These are phyloP conservation scores for Alternaria metachromatica DNA, from an alignment of 2,329 filamentous ascomycete species.

Conservation along the genomic window DNA sequence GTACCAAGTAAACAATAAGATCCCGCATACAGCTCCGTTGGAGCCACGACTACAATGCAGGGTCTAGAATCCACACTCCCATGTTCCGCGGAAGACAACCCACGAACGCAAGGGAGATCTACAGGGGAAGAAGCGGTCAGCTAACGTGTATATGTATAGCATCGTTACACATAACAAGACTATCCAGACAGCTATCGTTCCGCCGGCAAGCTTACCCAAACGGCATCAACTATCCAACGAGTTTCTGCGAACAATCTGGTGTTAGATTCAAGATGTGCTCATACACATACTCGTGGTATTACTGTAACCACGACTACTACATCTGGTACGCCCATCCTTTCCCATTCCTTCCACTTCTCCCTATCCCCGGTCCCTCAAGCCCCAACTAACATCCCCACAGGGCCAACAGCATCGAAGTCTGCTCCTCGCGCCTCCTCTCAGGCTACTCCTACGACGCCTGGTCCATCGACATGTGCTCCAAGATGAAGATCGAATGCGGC, in stretches of 20 bases:
- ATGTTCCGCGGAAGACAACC: neutral
- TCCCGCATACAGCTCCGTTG: neutral
- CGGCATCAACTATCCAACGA: neutral
- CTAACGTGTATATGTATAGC: constrained; percentile 13
- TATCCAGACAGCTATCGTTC: neutral
- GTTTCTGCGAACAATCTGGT: neutral
- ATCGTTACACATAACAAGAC: neutral
- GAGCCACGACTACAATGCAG: neutral
- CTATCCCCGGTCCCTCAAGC: neutral
- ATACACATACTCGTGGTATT: constrained; percentile 57
- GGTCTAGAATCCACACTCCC: neutral
- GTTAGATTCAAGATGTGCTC: constrained; percentile 48
- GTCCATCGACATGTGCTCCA: constrained; percentile 57
- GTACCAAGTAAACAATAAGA: neutral
- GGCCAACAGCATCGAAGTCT: constrained; percentile 55
- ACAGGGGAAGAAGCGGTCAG: constrained; percentile 11
- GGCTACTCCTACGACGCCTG: constrained; percentile 57
- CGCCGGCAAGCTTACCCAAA: neutral
- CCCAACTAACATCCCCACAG: constrained; percentile 10
- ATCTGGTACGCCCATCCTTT: constrained; percentile 44
- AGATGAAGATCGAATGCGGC: constrained; percentile 50
- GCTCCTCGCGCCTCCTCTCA: constrained; percentile 52
- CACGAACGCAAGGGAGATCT: neutral
- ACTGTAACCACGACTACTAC: constrained; percentile 58
- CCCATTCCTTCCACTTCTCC: neutral